These are phyloP conservation scores for Penicillium vulpinum DNA, from an alignment of 2,329 filamentous ascomycete genomes.

Conservation along the genomic window DNA sequence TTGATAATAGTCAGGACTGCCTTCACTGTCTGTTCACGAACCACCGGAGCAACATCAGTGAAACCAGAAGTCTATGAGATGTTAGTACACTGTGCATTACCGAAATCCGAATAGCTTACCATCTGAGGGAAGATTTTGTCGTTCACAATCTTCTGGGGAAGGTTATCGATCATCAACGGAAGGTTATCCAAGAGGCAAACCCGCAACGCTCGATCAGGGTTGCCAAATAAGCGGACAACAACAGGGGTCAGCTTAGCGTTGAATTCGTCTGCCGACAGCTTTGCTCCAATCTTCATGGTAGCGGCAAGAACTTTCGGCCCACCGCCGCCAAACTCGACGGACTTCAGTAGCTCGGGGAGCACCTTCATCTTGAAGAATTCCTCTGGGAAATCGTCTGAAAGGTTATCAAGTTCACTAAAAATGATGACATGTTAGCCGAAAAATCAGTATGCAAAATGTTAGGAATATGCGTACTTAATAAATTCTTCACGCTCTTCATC, in stretches of 20 bases:
- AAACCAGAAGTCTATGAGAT: constrained; percentile 79
- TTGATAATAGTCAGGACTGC: constrained; percentile 82
- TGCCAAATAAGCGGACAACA: constrained; percentile 81
- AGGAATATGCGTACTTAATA: constrained; percentile 59
- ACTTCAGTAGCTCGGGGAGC: constrained; percentile 92
- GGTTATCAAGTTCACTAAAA: constrained; percentile 70
- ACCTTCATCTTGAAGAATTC: constrained; percentile 99
- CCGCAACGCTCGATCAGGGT: constrained; percentile 86
- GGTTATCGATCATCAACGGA: constrained; percentile 84
- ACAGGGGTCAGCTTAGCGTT: constrained; percentile 80
- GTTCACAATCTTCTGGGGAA: constrained; percentile 85
- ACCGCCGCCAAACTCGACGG: constrained; percentile 95
- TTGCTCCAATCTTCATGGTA: constrained; percentile 86
- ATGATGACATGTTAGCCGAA: constrained; percentile 23
- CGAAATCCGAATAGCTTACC: constrained; percentile 49
- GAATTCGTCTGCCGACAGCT: constrained; percentile 87
- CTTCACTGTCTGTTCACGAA: constrained; percentile 94
- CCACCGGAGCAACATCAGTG: constrained; percentile 83
- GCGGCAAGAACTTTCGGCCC: constrained; percentile 86
- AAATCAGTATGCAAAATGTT: background rate
- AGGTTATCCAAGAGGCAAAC: constrained; percentile 89
- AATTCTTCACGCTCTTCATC: constrained; percentile 83
- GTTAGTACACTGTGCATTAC: constrained; percentile 1
- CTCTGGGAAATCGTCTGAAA: constrained; percentile 92
- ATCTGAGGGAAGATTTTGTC: constrained; percentile 97